phyloP scores from a whole-genome alignment of 192 early-diverging fungal species.

The Pilobolus umbonatus region DNA sequence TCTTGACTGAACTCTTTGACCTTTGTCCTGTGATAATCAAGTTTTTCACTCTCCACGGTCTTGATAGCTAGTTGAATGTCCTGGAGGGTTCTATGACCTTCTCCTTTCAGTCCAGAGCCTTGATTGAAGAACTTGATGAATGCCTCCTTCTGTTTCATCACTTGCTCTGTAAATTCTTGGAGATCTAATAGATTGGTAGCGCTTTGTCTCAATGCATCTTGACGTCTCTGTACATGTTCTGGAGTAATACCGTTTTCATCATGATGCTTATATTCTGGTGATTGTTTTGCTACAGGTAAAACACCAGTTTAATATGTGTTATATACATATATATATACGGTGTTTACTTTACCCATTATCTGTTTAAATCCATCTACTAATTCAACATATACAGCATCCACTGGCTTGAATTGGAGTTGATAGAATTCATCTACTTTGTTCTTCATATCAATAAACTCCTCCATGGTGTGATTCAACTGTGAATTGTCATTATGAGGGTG shows the following conservation, averaged over 20 bases:
- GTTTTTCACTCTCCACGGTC: neutral
- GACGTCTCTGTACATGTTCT: slow-evolving; percentile 23
- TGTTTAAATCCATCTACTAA: slow-evolving; percentile 21
- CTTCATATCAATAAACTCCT: slow-evolving; percentile 12
- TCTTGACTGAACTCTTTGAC: slow-evolving; percentile 4
- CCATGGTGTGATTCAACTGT: neutral
- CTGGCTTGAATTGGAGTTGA: slow-evolving; percentile 14
- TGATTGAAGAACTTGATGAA: slow-evolving; percentile 3
- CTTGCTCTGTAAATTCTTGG: slow-evolving; percentile 6
- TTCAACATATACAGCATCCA: slow-evolving; percentile 12
- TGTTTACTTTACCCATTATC: slow-evolving; percentile 1
- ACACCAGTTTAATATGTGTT: too few species aligned
- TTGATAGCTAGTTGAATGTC: slow-evolving; percentile 10
- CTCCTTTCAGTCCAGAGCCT: neutral
- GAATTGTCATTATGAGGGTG: neutral
- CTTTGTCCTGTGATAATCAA: neutral
- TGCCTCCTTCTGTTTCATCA: slow-evolving; percentile 16
- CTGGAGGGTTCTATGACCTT: neutral
- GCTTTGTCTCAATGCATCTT: slow-evolving; percentile 12
- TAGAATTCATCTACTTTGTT: slow-evolving; percentile 24
- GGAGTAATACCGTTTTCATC: slow-evolving; percentile 6
- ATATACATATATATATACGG: too few species aligned
- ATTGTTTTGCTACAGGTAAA: too few species aligned
- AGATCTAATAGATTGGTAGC: neutral
- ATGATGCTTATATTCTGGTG: neutral